Base-by-base conservation (phyloP, 805 yeast genomes). In the Pichia heedii region DNA sequence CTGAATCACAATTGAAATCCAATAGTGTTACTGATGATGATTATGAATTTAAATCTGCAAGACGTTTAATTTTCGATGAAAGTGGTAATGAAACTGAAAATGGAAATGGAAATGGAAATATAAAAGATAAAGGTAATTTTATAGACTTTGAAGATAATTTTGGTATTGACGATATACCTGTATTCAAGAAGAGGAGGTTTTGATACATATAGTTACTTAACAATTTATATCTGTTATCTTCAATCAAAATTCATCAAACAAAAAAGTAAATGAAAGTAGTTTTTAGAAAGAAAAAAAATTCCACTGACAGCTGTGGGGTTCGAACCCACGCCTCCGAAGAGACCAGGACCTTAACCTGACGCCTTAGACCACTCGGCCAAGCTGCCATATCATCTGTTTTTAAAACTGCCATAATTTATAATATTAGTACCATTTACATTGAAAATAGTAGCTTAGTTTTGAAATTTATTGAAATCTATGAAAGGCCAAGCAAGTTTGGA, bases 321-420 rank as follows among this genome's bases (percentile, higher is more conserved):
- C 84, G 84, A 79, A 79, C 84, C 80, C 84, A 74, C 83, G 84
- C 84, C 83, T 76, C 84, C 82, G 82, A 67, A 78, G 84, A 78
- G 83, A 79, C 76, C 77, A 74, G 80, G 80, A 77, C 84, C 65
- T 61, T 61, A 61, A 61, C 65, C 65, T 61, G 65, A 61, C 65
- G 65, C 65, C 65, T 61, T 61, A 61, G 65, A 61, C 65, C 65
- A 61, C 65, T 61, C 65, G 65, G 65, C 64, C 64, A 60, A 60
- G 54, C 81, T 77, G n/a, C n/a, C n/a, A n/a, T n/a, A n/a, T n/a
- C n/a, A n/a, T n/a, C n/a, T n/a, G n/a, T n/a, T n/a, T n/a, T n/a
- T n/a, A n/a, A n/a, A n/a, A n/a, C n/a, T n/a, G n/a, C n/a, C n/a
- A n/a, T n/a, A n/a, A n/a, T n/a, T n/a, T n/a, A n/a, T n/a, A n/a